Base-by-base conservation (phyloP, 2,329 filamentous ascomycete genomes). In the Plectosphaerella plurivora region DNA sequence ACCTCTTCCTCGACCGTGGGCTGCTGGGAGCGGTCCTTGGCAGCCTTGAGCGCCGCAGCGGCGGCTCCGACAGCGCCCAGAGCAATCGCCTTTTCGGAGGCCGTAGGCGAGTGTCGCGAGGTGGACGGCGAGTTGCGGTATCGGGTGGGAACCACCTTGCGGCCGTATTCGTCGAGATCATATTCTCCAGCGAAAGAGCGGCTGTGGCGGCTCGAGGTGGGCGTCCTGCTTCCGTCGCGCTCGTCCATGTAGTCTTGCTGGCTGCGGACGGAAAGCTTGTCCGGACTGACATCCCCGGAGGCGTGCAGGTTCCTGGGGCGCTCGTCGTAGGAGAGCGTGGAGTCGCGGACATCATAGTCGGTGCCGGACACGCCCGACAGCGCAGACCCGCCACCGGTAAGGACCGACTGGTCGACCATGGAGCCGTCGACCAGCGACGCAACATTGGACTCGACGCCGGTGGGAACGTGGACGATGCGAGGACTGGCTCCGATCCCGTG, bases 341-440 rank as follows among this genome's bases (percentile, higher is more conserved):
- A 70, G 61, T 74, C 60, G 53, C 71, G 57, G 54, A 63, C 61
- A 57, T 69, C 59, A 55, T 77, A 79, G 24, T 79, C 76, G 56
- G 78, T 74, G n/a, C 74, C 74, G 5, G 53, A 55, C 10, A 55
- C 54, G 15, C 51, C 57, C 3, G 53, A 55, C 15, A 55, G 37
- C 5, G 35, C 51, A 4, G 54, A 56, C 15, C 50, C 53, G n/a
- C 53, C 57, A 36, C 64, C 73, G 3, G 84, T 92, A 50, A 96
- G 65, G 12, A 87, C 81, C 2, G 91, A 95, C 49, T 80, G 79
- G 5, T 83, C 79, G 15, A 83, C 66, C 67, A 79, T 73, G 0
- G 91, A 93, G 16, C 91, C 90, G 60, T 94, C 87, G 2, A 86
- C 74, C 7, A 97, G 75, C 15, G 92, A 97, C 8, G 93, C 93